phyloP scores from a whole-genome alignment of 257 asterid genomes.

The Solanum chiquidenum region DNA sequence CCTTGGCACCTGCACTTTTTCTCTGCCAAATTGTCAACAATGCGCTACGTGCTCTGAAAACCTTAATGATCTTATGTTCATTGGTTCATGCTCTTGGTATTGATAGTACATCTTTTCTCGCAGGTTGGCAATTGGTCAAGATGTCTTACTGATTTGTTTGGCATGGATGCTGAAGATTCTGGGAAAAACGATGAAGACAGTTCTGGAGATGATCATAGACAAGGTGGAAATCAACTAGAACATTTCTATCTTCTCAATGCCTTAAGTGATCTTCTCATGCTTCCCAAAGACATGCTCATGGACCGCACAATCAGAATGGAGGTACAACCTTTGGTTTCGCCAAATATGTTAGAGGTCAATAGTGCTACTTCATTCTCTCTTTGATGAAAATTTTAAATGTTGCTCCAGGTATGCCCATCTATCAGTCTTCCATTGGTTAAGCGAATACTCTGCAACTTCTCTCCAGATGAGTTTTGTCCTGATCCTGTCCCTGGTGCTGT shows the following conservation, averaged over 20 bases:
- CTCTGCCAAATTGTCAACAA: not conserved
- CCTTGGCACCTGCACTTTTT: not conserved
- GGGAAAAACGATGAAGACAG: conserved; percentile 12
- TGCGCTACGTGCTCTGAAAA: not conserved
- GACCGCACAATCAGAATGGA: conserved; percentile 73
- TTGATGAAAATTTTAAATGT: not conserved
- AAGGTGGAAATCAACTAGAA: conserved; percentile 30
- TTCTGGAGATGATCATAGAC: conserved; percentile 19
- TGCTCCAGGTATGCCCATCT: conserved; percentile 70
- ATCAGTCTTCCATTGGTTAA: conserved; percentile 75
- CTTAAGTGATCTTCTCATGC: conserved; percentile 92
- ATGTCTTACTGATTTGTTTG: conserved; percentile 54
- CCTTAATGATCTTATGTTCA: not conserved
- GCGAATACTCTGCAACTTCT: conserved; percentile 85
- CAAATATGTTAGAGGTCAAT: not conserved
- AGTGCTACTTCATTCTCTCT: not conserved
- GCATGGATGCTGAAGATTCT: conserved; percentile 31
- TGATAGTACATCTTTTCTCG: conserved; percentile 4
- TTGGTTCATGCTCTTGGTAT: not conserved
- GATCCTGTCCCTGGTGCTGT: conserved; percentile 91
- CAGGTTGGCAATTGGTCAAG: conserved; percentile 92
- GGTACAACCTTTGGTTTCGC: conserved; percentile 26
- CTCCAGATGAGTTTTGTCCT: conserved; percentile 96
- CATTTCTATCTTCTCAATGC: conserved; percentile 68
- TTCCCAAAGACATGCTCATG: conserved; percentile 93